phyloP scores from a whole-genome alignment of 768 basidiomycete genomes.

The Lentinus tigrinus region DNA sequence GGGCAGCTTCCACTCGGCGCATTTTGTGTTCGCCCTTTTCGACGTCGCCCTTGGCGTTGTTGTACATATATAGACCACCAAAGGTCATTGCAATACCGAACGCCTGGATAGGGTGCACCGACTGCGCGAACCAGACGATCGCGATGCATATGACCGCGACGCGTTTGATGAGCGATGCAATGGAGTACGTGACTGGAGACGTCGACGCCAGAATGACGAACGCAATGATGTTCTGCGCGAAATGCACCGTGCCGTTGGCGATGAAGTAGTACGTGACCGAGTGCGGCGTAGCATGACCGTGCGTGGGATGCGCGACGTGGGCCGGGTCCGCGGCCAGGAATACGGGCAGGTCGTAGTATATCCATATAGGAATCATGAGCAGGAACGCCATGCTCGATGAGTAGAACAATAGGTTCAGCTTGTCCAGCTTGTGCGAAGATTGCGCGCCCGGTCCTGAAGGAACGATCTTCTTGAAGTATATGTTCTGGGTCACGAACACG shows the following conservation, averaged over 20 bases:
- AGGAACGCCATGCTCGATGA: constrained; percentile 92
- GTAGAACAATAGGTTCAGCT: constrained; percentile 93
- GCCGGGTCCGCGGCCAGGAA: constrained; percentile 48
- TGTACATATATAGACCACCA: constrained; percentile 92
- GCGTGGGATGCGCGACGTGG: constrained; percentile 43
- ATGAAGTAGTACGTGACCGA: constrained; percentile 81
- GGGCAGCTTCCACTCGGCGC: constrained; percentile 70
- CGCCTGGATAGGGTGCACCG: constrained; percentile 80
- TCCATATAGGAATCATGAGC: constrained; percentile 95
- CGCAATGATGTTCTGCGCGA: constrained; percentile 95
- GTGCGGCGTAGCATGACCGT: constrained; percentile 49
- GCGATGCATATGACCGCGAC: constrained; percentile 98
- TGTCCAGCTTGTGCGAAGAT: constrained; percentile 83
- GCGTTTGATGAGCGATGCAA: constrained; percentile 96
- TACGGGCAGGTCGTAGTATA: constrained; percentile 79
- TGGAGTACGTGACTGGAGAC: constrained; percentile 98
- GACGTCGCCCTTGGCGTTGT: constrained; percentile 89
- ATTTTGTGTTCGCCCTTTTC: constrained; percentile 90
- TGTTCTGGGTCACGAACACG: constrained; percentile 96
- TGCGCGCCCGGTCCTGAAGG: constrained; percentile 48
- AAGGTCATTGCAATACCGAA: constrained; percentile 91
- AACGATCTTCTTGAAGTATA: constrained; percentile 99
- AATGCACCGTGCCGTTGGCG: constrained; percentile 95
- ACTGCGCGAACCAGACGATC: constrained; percentile 93
- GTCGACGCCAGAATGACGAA: constrained; percentile 95